phyloP scores from a whole-genome alignment of 1,284 basidiomycete species.

The Pseudozyma thailandica region DNA sequence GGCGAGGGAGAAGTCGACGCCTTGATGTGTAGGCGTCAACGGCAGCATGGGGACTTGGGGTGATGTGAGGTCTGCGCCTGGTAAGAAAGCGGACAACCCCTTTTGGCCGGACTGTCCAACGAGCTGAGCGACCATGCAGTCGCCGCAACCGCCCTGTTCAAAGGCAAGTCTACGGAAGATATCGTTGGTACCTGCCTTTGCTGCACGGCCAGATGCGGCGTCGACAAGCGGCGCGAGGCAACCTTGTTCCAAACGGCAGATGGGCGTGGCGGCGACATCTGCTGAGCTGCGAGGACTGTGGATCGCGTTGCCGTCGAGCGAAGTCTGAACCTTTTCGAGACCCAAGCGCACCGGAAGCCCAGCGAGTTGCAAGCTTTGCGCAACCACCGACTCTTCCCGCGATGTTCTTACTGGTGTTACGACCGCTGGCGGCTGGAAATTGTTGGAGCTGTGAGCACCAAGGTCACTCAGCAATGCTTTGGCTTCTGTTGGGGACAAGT shows the following conservation, averaged over 20 bases:
- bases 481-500: slow-evolving; percentile 11
- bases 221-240: slow-evolving; percentile 12
- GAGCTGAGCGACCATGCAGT: slow-evolving; percentile 25
- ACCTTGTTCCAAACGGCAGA: slow-evolving; percentile 4
- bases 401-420: slow-evolving; percentile 3
- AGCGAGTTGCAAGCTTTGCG: slow-evolving; percentile 3
- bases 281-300: slow-evolving; percentile 4
- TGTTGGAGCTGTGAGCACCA: not conserved
- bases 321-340: slow-evolving; percentile 8
- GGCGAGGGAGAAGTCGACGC: slow-evolving; percentile 10
- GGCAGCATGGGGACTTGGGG: slow-evolving; percentile 2
- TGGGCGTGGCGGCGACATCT: not conserved
- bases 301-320: slow-evolving; percentile 17
- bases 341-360: not conserved
- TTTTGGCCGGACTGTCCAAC: slow-evolving; percentile 6
- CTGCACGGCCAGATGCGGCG: not conserved
- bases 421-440: slow-evolving; percentile 1
- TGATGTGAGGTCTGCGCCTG: slow-evolving; percentile 7
- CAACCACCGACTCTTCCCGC: not conserved
- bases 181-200: slow-evolving; percentile 3
- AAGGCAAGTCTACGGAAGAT: slow-evolving; percentile 5
- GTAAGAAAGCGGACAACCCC: slow-evolving; percentile 26
- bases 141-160: slow-evolving; percentile 13
- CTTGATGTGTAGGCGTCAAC: not conserved
- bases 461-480: slow-evolving; percentile 24